These are phyloP conservation scores for Penstemon newberryi DNA, from an alignment of 257 asterid genomes.

Conservation along the genomic window DNA sequence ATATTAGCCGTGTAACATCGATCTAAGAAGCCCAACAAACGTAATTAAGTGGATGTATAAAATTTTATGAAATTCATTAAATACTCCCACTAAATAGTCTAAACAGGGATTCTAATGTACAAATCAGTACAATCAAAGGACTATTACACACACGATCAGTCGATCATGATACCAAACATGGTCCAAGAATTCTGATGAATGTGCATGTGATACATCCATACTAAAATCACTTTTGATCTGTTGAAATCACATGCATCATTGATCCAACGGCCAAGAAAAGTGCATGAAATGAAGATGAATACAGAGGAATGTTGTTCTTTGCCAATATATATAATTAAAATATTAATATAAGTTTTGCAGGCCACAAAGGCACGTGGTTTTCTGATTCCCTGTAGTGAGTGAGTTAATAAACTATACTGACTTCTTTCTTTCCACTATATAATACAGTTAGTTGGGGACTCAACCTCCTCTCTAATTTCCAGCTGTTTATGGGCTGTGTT, in stretches of 20 bases:
- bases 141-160: too few species aligned
- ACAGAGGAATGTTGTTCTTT: slow-evolving; percentile 35
- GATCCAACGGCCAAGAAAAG: slow-evolving; percentile 32
- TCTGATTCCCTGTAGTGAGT: slow-evolving; percentile 60
- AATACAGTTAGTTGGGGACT: slow-evolving; percentile 62
- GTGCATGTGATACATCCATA: neutral
- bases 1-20: too few species aligned
- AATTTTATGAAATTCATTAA: too few species aligned
- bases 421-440: slow-evolving; percentile 41
- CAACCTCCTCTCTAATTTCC: slow-evolving; percentile 42
- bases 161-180: too few species aligned
- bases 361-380: slow-evolving; percentile 83
- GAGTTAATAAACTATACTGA: slow-evolving; percentile 42
- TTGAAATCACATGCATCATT: neutral
- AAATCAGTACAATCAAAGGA: too few species aligned
- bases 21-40: too few species aligned
- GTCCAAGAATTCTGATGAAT: too few species aligned
- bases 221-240: neutral
- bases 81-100: too few species aligned
- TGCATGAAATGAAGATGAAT: slow-evolving; percentile 10
- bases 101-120: too few species aligned
- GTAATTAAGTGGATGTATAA: too few species aligned
- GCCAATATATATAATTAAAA: slow-evolving; percentile 19
- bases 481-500: slow-evolving; percentile 94
- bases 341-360: slow-evolving; percentile 25